Base-by-base conservation (phyloP, 768 basidiomycete genomes). In the Lactarius deliciosus region DNA sequence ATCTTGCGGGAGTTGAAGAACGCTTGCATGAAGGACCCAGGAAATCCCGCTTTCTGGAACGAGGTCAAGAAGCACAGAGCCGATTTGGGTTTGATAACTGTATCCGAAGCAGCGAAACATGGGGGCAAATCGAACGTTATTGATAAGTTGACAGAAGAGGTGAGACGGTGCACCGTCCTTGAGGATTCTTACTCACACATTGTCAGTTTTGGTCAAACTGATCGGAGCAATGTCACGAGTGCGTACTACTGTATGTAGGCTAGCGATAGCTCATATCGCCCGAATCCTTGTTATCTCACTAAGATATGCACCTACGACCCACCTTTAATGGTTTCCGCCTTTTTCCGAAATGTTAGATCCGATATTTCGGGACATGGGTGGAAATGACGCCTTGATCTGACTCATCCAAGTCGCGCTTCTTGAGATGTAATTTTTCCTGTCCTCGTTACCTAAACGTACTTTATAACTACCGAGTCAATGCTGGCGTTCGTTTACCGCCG, bases 31-130 rank as follows among this genome's bases (percentile, higher is more conserved):
- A 76, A 73, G 6, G 71, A 81, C 57, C 82, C 83, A 5, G 89
- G 90, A 6, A 91, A 92, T 73, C 72, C 74, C 25, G 83, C 79
- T 10, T 92, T 94, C 72, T 94, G 91, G 92, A 69, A 75, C 9
- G 79, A 81, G 43, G 75, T 92, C 4, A 68, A 73, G 40, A 69
- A 64, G 4, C 66, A 72, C 18, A 88, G 89, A 2, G 79, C 80
- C 45, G 72, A 73, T 16, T 77, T 92, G 61, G 84, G 88, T 71
- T 76, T 91, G 60, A 91, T 93, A 63, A 80, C 79, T 67, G 77
- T 82, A 43, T 74, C 77, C 2, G 92, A 94, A 74, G 91, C 90
- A 1, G 77, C 78, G 60, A 76, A 81, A 64, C 72, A 83, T 57
- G 87, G 88, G 22, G 87, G 84, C 5, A 80, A 76, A 61, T 89